Evolutionary conservation across 192 early-diverging fungal genomes (phyloP).

Genomic region (Coemansia aciculifera): DNA sequence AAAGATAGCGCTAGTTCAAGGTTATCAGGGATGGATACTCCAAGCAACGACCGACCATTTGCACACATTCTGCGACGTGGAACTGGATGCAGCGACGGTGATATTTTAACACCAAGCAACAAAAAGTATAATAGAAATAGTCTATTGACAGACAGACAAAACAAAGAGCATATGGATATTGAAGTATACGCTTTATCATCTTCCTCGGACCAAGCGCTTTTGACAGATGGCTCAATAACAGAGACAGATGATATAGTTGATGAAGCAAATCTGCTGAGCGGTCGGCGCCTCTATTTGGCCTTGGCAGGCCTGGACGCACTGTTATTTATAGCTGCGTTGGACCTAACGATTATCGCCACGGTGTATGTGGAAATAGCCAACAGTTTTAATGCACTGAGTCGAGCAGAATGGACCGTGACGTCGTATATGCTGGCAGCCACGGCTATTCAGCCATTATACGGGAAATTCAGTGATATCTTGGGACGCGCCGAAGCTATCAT

Average conservation of each 20-base stretch:
- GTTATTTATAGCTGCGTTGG: conserved; percentile 78
- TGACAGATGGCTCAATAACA: neutral
- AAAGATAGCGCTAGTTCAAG: neutral
- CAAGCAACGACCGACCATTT: neutral
- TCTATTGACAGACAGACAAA: neutral
- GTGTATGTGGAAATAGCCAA: conserved; percentile 72
- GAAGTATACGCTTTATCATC: neutral
- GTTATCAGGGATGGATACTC: too few species aligned
- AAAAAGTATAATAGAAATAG: neutral
- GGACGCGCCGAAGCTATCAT: conserved; percentile 82
- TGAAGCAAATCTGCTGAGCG: neutral
- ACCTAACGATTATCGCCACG: conserved; percentile 84
- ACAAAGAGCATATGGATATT: neutral
- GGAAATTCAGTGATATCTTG: conserved; percentile 89
- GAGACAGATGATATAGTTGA: neutral
- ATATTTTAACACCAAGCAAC: neutral
- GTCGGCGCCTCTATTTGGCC: conserved; percentile 40
- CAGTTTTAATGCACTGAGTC: conserved; percentile 69
- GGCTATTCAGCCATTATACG: conserved; percentile 69
- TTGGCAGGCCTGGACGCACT: conserved; percentile 59
- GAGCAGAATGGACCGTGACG: conserved; percentile 83
- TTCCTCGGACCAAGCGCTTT: neutral
- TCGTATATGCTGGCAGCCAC: conserved; percentile 68
- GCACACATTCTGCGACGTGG: conserved; percentile 6
- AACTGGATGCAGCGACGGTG: neutral